Evolutionary conservation across 2,329 filamentous ascomycete genomes (phyloP).

Genomic region (Aspergillus costaricaensis): DNA sequence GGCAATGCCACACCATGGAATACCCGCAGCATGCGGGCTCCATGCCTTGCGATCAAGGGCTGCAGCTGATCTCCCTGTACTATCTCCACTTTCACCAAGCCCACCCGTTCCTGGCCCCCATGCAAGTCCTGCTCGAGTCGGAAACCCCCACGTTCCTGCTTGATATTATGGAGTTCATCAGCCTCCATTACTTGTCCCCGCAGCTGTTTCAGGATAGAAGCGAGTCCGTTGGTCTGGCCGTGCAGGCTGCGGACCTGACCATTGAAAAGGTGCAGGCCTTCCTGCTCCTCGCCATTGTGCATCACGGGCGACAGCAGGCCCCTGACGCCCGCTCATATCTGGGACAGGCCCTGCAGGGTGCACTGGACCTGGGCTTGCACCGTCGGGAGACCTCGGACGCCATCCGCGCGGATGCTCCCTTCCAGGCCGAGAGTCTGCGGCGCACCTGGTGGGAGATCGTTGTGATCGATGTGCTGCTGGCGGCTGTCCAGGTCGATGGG

Average conservation of each 20-base stretch:
- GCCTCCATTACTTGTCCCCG: constrained; percentile 10
- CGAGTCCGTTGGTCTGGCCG: not conserved
- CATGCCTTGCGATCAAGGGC: too few relatives aligned
- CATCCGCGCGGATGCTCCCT: not conserved
- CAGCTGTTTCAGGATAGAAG: not conserved
- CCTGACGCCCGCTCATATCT: not conserved
- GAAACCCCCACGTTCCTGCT: constrained; percentile 3
- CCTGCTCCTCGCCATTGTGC: not conserved
- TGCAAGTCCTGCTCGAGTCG: constrained; percentile 1
- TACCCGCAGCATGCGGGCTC: not conserved
- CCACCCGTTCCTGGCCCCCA: constrained; percentile 13
- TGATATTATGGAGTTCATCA: constrained; percentile 7
- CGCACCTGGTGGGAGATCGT: constrained; percentile 17
- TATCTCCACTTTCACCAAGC: constrained; percentile 13
- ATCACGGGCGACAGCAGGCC: constrained; percentile 4
- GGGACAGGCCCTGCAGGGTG: not conserved
- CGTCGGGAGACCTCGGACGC: not conserved
- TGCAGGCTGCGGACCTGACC: not conserved
- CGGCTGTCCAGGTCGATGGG: constrained; percentile 11
- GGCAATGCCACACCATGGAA: not conserved
- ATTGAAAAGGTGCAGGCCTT: constrained; percentile 4
- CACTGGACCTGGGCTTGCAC: constrained; percentile 1
- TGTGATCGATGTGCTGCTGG: constrained; percentile 10
- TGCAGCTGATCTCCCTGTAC: constrained; percentile 4
- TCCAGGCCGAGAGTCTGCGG: constrained; percentile 6